phyloP scores from a whole-genome alignment of 441 rosid genomes.

The Iberis amara region DNA sequence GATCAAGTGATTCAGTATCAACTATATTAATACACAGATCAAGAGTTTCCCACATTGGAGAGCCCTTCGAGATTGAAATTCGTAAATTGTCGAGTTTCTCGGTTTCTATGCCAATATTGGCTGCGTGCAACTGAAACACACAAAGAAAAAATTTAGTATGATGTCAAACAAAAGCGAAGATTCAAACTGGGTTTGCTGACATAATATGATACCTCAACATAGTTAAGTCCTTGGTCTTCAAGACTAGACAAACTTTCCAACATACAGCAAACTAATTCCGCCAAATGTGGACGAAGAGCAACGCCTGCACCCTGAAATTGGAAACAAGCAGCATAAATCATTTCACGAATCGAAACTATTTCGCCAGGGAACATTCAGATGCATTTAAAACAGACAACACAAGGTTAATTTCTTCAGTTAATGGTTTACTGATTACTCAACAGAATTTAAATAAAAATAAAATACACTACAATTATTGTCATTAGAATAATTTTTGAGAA shows the following conservation, averaged over 20 bases:
- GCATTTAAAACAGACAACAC: slow-evolving; percentile 6
- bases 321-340: slow-evolving; percentile 18
- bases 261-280: slow-evolving; percentile 96
- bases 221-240: slow-evolving; percentile 97
- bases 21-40: slow-evolving; percentile 84
- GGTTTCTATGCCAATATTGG: slow-evolving; percentile 83
- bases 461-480: not conserved
- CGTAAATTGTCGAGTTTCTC: slow-evolving; percentile 95
- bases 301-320: slow-evolving; percentile 78
- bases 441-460: not conserved
- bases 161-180: slow-evolving; percentile 16
- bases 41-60: slow-evolving; percentile 99
- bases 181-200: slow-evolving; percentile 18
- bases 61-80: slow-evolving; percentile 87
- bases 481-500: slow-evolving; percentile 5
- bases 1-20: slow-evolving; percentile 65
- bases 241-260: slow-evolving; percentile 98
- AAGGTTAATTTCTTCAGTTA: slow-evolving; percentile 4
- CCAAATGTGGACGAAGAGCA: slow-evolving; percentile 84
- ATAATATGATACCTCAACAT: slow-evolving; percentile 70
- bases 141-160: slow-evolving; percentile 10
- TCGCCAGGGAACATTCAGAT: slow-evolving; percentile 9
- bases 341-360: not conserved
- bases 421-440: slow-evolving; percentile 5
- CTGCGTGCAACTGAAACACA: slow-evolving; percentile 83